Evolutionary conservation across 441 rosid species (phyloP).

Genomic region (Adansonia gregorii): DNA sequence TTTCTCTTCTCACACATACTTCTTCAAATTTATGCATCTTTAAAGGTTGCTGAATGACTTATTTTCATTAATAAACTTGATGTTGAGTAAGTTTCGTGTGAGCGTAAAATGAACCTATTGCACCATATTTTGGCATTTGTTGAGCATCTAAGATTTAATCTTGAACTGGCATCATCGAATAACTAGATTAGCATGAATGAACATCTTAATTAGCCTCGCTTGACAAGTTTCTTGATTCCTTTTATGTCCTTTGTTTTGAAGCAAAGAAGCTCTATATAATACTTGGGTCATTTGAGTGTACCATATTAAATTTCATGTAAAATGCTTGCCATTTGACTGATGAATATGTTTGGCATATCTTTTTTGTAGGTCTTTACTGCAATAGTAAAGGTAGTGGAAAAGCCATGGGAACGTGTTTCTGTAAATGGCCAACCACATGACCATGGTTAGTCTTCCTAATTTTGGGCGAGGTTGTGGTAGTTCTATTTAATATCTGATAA

Average conservation of each 20-base stretch:
- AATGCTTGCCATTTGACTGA: not conserved
- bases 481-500: not conserved
- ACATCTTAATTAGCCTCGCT: slow-evolving; percentile 1
- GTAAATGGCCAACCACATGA: slow-evolving; percentile 68
- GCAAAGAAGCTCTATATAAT: not conserved
- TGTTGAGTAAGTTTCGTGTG: slow-evolving; percentile 9
- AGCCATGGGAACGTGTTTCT: slow-evolving; percentile 87
- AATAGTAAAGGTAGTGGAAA: slow-evolving; percentile 74
- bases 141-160: not conserved
- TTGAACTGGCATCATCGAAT: not conserved
- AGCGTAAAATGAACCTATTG: not conserved
- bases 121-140: not conserved
- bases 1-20: not conserved
- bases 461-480: not conserved
- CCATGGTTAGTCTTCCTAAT: slow-evolving; percentile 56
- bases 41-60: not conserved
- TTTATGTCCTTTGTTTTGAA: not conserved
- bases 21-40: not conserved
- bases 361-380: slow-evolving; percentile 65
- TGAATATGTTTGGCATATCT: not conserved
- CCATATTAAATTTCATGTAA: not conserved
- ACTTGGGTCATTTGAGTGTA: not conserved
- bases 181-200: not conserved
- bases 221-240: slow-evolving; percentile 5
- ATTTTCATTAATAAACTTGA: not conserved